Conservation (phyloP, 2,329 filamentous ascomycete genomes). For the Phialophora tarda region DNA sequence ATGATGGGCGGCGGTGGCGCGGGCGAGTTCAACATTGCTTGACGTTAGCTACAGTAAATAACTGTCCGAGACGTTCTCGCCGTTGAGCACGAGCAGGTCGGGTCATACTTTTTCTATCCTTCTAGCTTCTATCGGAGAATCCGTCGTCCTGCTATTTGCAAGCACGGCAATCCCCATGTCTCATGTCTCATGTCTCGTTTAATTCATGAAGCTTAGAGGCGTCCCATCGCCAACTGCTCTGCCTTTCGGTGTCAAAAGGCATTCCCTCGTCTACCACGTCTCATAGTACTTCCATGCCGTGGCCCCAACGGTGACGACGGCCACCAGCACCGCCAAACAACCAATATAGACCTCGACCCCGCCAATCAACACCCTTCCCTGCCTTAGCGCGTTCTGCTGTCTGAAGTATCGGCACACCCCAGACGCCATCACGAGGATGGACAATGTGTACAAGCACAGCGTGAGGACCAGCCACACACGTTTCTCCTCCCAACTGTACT, state of each 20-base stretch:
- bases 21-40: conserved; percentile 65
- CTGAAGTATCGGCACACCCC: not conserved
- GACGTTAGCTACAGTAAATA: conserved; percentile 4
- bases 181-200: not conserved
- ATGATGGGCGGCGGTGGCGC: conserved; percentile 56
- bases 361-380: not conserved
- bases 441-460: not conserved
- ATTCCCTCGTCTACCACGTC: not conserved
- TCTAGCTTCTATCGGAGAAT: not conserved
- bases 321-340: not conserved
- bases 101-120: not conserved
- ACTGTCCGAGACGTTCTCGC: not conserved
- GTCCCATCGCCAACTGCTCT: not conserved
- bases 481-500: not conserved
- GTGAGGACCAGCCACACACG: not conserved
- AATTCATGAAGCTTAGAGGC: not conserved
- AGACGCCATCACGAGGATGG: not conserved
- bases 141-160: not conserved
- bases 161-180: not conserved
- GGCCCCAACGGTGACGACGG: not conserved
- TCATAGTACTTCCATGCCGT: not conserved
- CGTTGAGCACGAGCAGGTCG: not conserved
- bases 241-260: not conserved
- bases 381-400: not conserved
- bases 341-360: not conserved